Evolutionary conservation across 805 yeast genomes (phyloP).

Genomic region (Saccharomycopsis synnaedendra): DNA sequence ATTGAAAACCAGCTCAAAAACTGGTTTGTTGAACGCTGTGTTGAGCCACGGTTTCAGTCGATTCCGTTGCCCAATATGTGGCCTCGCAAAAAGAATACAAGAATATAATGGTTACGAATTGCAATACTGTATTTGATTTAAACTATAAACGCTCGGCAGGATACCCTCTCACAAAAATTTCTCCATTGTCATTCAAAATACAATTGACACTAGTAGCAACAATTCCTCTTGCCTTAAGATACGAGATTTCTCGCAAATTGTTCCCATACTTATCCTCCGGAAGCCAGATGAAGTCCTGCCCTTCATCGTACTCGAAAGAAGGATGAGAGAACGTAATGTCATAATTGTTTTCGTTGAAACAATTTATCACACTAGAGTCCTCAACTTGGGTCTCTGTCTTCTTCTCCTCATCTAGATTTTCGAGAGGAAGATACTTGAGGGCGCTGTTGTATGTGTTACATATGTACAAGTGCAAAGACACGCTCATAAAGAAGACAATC

Average conservation of each 20-base stretch:
- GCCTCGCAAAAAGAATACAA: constrained; percentile 57
- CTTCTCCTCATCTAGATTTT: constrained; percentile 7
- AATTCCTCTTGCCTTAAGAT: constrained; percentile 19
- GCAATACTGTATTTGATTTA: neutral
- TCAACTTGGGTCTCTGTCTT: constrained; percentile 16
- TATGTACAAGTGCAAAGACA: constrained; percentile 44
- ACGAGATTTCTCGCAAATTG: constrained; percentile 19
- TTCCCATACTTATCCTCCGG: constrained; percentile 30
- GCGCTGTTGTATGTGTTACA: constrained; percentile 29
- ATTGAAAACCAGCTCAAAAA: constrained; percentile 72
- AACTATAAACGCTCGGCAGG: neutral
- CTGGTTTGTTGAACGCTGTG: constrained; percentile 89
- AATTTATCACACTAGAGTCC: constrained; percentile 1
- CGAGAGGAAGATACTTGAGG: constrained; percentile 28
- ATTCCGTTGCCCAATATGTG: constrained; percentile 77
- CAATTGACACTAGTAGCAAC: constrained; percentile 17
- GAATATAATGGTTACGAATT: constrained; percentile 20
- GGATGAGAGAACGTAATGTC: constrained; percentile 18
- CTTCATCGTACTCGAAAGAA: constrained; percentile 10
- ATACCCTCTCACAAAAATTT: constrained; percentile 14
- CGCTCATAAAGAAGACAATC: constrained; percentile 38
- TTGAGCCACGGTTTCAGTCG: constrained; percentile 86
- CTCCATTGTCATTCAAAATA: constrained; percentile 19
- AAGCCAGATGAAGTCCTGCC: constrained; percentile 27
- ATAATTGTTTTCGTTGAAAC: constrained; percentile 4